A percentile compares a stretch with the other conserved stretches of the same genome.
Conservation (phyloP, 2,329 filamentous ascomycete genomes). For the Neonectria hederae region DNA sequence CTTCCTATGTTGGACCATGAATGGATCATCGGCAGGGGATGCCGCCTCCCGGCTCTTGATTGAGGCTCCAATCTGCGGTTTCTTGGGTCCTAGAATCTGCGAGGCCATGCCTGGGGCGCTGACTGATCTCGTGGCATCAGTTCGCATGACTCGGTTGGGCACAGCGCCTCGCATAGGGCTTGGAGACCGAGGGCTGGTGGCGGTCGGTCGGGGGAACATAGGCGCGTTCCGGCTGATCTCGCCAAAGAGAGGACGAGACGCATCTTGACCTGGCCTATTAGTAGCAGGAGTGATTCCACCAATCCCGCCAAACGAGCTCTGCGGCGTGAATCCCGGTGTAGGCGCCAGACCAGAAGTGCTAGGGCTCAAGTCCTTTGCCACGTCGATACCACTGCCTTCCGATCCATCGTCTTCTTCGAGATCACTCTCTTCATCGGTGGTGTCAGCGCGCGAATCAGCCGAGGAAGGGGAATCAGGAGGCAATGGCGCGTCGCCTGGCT, state of each 20-base stretch:
- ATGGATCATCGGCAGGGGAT: constrained; percentile 55
- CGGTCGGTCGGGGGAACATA: constrained; percentile 63
- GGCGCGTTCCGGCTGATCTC: constrained; percentile 62
- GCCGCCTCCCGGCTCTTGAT: constrained; percentile 50
- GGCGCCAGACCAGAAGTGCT: constrained; percentile 55
- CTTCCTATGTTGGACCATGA: constrained; percentile 61
- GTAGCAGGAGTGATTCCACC: constrained; percentile 50
- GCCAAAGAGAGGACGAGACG: constrained; percentile 61
- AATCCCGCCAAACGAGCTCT: constrained; percentile 66
- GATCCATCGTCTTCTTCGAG: constrained; percentile 55
- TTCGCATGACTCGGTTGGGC: constrained; percentile 58
- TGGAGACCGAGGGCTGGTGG: constrained; percentile 74
- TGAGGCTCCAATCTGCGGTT: constrained; percentile 50
- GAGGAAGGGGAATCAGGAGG: constrained; percentile 52
- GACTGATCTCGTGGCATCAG: constrained; percentile 65
- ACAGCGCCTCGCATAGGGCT: constrained; percentile 73
- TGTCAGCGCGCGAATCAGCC: constrained; percentile 45
- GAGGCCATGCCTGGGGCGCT: constrained; percentile 69
- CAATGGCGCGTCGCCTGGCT: constrained; percentile 51
- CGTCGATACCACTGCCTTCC: constrained; percentile 71
- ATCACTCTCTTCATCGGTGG: constrained; percentile 52
- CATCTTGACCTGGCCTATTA: constrained; percentile 54
- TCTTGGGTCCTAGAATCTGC: constrained; percentile 58
- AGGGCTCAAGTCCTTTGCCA: constrained; percentile 70
- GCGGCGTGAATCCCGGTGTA: constrained; percentile 63